Evolutionary conservation across 768 basidiomycete genomes (phyloP), one percentile per base, ranked within the genome.

Genomic region (Termitomyces sp.): DNA sequence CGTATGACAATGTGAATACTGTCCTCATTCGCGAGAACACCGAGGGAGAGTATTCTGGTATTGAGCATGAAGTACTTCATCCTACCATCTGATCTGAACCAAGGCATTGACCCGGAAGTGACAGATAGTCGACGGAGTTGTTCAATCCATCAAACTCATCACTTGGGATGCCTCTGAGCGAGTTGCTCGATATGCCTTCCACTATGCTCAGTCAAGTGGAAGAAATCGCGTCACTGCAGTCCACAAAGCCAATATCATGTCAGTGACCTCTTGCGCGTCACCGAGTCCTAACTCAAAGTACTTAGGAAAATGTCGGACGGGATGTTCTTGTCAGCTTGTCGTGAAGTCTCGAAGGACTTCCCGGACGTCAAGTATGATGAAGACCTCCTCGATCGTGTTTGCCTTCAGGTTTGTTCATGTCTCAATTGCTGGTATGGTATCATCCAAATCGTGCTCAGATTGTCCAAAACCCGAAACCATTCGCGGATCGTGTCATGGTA

Each of bases 221-320:
- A 78, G 97, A 61, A 88, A 87, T 71, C 86, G 91, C 64, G 97
- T 99, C 60, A 98, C 96, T 26, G 97, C 97, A 42, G 97, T 99
- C 28, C 97, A 99, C 80, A 99, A 99, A 77, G 97, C 97, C 23
- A 97, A 96, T 70, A 98, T 99, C 79, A 98, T 98, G 96, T 94
- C 61, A 57, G 89, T 74, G 19, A 23, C 33, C 40, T 55, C 50
- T 56, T 33, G 53, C 41, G 19, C 35, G 14, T 23, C 9, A 67
- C 9, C 66, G 51, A 50, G 50, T 28, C 55, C 15, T 31, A 37
- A 14, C 19, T 48, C 19, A 51, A 30, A 42, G n/a, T 44, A 30
- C 4, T 14, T 28, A 31, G 94, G 94, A 98, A 98, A 87, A 94
- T 98, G 90, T 98, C 96, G 19, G 97, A 99, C 71, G 97, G 97